phyloP scores from a whole-genome alignment of 2,329 filamentous ascomycete species.

The Scedosporium boydii region DNA sequence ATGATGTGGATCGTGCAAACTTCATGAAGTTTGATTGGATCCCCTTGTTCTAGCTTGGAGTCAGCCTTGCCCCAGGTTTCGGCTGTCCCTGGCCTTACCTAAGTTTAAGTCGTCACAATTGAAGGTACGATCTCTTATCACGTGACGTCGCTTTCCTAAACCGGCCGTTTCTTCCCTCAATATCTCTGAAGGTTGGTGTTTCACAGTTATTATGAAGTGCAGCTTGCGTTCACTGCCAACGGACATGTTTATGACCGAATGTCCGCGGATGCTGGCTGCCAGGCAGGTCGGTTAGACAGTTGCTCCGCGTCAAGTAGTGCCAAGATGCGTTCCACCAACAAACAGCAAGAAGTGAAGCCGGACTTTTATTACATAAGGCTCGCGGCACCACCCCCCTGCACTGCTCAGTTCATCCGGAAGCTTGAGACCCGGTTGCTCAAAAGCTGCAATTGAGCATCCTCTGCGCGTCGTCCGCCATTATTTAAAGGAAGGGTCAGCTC shows the following conservation, averaged over 20 bases:
- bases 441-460: background rate
- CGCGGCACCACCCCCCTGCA: background rate
- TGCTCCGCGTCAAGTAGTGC: too few species aligned
- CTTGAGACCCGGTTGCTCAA: background rate
- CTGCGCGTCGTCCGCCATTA: background rate
- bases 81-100: background rate
- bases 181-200: too few species aligned
- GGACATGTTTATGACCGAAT: too few species aligned
- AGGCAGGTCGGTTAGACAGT: too few species aligned
- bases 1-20: background rate
- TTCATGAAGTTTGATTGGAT: background rate
- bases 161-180: too few species aligned
- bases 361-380: background rate
- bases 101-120: too few species aligned
- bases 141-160: too few species aligned
- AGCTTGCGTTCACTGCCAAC: too few species aligned
- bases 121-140: background rate
- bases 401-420: slow-evolving; percentile 5
- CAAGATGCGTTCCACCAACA: too few species aligned
- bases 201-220: too few species aligned
- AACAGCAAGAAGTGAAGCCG: background rate
- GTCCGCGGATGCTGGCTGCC: too few species aligned
- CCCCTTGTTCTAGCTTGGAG: background rate
- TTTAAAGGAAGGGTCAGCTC: background rate
- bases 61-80: background rate